Percentiles rank a stretch among this genome's conserved stretches.
Conservation (phyloP, 176 grass and related monocot species). For the Raddia guianensis region DNA sequence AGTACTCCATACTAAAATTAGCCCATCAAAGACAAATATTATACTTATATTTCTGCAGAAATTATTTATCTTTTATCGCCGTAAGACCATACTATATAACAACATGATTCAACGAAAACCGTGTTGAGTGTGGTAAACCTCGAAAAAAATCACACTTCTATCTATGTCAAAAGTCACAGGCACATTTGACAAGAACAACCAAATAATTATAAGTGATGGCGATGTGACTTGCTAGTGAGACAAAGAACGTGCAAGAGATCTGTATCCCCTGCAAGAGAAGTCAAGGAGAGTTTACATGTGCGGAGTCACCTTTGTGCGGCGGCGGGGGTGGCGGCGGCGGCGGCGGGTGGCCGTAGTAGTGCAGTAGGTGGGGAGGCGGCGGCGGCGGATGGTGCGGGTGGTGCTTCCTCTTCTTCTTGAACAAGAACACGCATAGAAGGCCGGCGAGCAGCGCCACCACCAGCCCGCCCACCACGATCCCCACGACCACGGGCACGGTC, state of each 20-base stretch:
- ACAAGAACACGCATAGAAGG: constrained; percentile 61
- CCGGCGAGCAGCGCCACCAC: constrained; percentile 56
- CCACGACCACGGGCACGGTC: constrained; percentile 50
- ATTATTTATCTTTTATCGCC: neutral
- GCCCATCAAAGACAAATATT: neutral
- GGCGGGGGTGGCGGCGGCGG: constrained; percentile 45
- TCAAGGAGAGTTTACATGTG: constrained; percentile 11
- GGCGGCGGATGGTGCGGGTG: constrained; percentile 41
- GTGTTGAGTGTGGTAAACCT: neutral
- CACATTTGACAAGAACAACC: neutral
- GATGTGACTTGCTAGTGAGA: constrained; percentile 24
- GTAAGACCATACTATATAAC: neutral
- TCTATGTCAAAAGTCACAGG: constrained; percentile 3
- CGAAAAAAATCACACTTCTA: neutral
- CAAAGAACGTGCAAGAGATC: constrained; percentile 13
- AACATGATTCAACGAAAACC: neutral
- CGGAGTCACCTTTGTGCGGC: constrained; percentile 68
- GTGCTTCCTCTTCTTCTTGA: constrained; percentile 63
- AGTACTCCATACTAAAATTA: constrained; percentile 9
- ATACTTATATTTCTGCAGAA: neutral
- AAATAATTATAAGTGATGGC: constrained; percentile 32
- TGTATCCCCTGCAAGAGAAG: constrained; percentile 7
- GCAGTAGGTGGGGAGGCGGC: constrained; percentile 47
- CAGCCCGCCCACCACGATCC: constrained; percentile 61
- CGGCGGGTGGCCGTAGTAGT: constrained; percentile 56